Base-by-base conservation (phyloP, 495 filamentous ascomycete species). In the Pyrenula aspistea region DNA sequence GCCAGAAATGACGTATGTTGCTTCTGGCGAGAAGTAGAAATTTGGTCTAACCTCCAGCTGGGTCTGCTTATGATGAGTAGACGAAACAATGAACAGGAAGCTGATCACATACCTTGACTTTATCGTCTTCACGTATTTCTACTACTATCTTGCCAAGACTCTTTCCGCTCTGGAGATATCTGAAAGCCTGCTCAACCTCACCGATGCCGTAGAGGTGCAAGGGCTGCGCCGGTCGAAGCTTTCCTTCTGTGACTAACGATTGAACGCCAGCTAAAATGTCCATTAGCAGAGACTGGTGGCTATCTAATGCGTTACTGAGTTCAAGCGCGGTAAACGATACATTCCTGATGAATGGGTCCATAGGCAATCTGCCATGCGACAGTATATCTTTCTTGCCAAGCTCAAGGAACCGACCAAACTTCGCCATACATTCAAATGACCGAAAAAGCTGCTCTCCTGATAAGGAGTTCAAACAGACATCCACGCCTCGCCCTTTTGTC, bases 401-500 rank as follows among this genome's bases (percentile, higher is more conserved):
- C 36, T 62, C 60, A 48, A 62, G 56, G 53, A 59, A 56, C 74
- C 69, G 2, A 78, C 78, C 76, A 53, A 73, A 77, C 3, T 68
- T 64, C 2, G 81, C 79, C n/a, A 83, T 53, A 53, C 71, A 80
- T 10, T 69, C 60, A 69, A 73, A 78, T 2, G 72, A 69, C 2
- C 61, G 72, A 2, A 62, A 70, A 0, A 80, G 62, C 8, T 63
- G 57, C n/a, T 80, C 72, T 0, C 75, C 73, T 0, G 65, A 55
- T 10, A 77, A 53, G 0, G 75, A 74, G 61, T 81, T 83, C 10
- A 84, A 62, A 1, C 83, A 68, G 2, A 79, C 63, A 53, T 85
- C 80, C 1, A 85, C 80, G 0, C 84, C 83, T 1, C 64, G 55
- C 1, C 71, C 72, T 0, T 71, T 84, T 0, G 82, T 86, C 47